A percentile compares a stretch with the other conserved stretches of the same genome.
Conservation (phyloP, 164 flowering plant genomes). For the Houttuynia cordata region DNA sequence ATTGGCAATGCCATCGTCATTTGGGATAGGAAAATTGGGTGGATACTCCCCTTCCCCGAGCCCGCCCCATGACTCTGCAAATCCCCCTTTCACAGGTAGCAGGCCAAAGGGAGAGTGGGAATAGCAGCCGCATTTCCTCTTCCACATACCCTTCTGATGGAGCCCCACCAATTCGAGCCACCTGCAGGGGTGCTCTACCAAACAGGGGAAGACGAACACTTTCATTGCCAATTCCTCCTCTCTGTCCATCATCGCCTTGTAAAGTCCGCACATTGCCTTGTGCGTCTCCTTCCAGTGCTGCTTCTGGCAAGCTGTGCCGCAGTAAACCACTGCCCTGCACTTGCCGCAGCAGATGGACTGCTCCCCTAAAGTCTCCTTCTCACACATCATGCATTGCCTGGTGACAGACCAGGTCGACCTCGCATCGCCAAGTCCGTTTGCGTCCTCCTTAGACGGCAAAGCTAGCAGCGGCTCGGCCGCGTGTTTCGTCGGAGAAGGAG, state of each 20-base stretch:
- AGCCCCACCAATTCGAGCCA: slow-evolving; percentile 49
- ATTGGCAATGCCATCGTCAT: slow-evolving; percentile 24
- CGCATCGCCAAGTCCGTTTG: slow-evolving; percentile 11
- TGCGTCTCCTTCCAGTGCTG: slow-evolving; percentile 50
- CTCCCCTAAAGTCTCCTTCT: slow-evolving; percentile 38
- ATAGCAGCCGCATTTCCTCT: slow-evolving; percentile 45
- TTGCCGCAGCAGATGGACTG: slow-evolving; percentile 37
- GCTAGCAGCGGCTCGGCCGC: slow-evolving; percentile 22
- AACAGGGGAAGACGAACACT: slow-evolving; percentile 37
- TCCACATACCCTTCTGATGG: slow-evolving; percentile 59
- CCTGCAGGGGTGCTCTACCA: slow-evolving; percentile 41
- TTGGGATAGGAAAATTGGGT: slow-evolving; percentile 29
- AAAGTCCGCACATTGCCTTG: slow-evolving; percentile 39
- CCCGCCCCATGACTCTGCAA: slow-evolving; percentile 43
- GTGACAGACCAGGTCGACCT: slow-evolving; percentile 11
- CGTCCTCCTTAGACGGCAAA: slow-evolving; percentile 22
- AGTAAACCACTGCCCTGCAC: slow-evolving; percentile 40
- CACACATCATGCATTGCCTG: slow-evolving; percentile 41
- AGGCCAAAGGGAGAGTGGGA: slow-evolving; percentile 49
- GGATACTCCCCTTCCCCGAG: slow-evolving; percentile 38
- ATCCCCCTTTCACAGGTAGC: slow-evolving; percentile 37
- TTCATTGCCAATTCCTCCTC: slow-evolving; percentile 52
- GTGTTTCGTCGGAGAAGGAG: slow-evolving; percentile 38
- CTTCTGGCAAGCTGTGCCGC: slow-evolving; percentile 40
- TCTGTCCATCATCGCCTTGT: slow-evolving; percentile 59